Evolutionary conservation across 345 rosid species (phyloP).

Genomic region (Arabidopsis arenosa): DNA sequence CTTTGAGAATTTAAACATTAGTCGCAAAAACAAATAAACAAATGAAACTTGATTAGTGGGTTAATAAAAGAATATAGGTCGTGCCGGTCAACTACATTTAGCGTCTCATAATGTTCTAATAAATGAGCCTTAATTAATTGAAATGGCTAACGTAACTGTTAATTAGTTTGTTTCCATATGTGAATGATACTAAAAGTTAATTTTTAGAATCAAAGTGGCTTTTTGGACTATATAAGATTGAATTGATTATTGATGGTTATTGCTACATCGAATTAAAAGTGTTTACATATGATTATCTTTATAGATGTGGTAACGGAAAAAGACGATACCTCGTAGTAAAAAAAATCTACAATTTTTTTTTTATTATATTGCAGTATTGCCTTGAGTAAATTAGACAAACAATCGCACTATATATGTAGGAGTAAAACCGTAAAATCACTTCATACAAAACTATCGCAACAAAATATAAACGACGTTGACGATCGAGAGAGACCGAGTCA

Average conservation of each 20-base stretch:
- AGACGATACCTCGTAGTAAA: too few relatives aligned
- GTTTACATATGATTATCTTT: not conserved
- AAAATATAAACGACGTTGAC: constrained; percentile 1
- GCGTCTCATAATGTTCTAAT: constrained; percentile 22
- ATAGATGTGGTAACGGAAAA: not conserved
- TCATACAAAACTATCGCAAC: constrained; percentile 5
- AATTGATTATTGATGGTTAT: not conserved
- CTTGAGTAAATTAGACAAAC: not conserved
- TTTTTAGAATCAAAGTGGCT: constrained; percentile 13
- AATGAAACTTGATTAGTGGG: constrained; percentile 36
- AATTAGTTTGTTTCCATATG: not conserved
- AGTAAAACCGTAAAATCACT: not conserved
- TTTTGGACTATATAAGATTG: constrained; percentile 8
- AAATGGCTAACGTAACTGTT: constrained; percentile 34
- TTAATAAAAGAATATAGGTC: constrained; percentile 24
- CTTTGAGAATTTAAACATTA: constrained; percentile 12
- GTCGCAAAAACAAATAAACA: not conserved
- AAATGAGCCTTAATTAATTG: constrained; percentile 7
- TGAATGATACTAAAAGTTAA: constrained; percentile 1
- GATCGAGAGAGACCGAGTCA: constrained; percentile 12
- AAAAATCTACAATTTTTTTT: too few relatives aligned
- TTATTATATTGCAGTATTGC: not conserved
- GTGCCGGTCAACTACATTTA: constrained; percentile 44
- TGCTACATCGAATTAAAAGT: not conserved
- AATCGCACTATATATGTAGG: not conserved